A percentile compares a stretch with the other conserved stretches of the same genome.
Evolutionary conservation across 2,329 filamentous ascomycete species (phyloP).

Genomic region (Fonsecaea multimorphosa): DNA sequence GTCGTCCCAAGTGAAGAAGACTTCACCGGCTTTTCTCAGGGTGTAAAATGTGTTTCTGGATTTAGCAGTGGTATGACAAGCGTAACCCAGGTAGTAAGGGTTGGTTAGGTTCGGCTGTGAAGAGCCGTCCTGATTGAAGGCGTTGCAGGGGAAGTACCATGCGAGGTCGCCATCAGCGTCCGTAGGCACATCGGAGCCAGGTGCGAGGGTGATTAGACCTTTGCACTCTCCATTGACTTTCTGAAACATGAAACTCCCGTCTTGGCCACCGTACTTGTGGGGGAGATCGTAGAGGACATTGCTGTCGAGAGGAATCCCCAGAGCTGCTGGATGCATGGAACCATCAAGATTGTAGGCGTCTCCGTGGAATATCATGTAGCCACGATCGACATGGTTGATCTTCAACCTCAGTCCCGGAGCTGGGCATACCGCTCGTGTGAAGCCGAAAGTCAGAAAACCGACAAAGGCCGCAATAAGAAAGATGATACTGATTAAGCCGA

Average conservation of each 20-base stretch:
- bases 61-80: constrained; percentile 78
- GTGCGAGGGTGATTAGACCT: constrained; percentile 75
- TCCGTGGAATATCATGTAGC: constrained; percentile 97
- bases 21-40: constrained; percentile 75
- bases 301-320: constrained; percentile 73
- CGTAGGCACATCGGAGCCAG: constrained; percentile 77
- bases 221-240: constrained; percentile 99
- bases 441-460: constrained; percentile 95
- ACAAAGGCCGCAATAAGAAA: constrained; percentile 84
- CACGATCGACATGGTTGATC: constrained; percentile 77
- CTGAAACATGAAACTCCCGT: constrained; percentile 96
- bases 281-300: constrained; percentile 90
- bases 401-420: constrained; percentile 73
- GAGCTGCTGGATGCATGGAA: constrained; percentile 79
- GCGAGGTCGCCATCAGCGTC: constrained; percentile 75
- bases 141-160: constrained; percentile 95
- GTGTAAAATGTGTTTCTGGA: constrained; percentile 75
- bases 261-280: constrained; percentile 81
- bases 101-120: constrained; percentile 74
- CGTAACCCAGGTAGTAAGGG: constrained; percentile 81
- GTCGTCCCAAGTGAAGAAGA: constrained; percentile 96
- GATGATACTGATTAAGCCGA: constrained; percentile 94
- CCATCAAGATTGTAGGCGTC: constrained; percentile 80
- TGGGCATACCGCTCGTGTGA: constrained; percentile 86
- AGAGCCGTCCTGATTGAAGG: constrained; percentile 94